phyloP scores from a whole-genome alignment of 352 stramenopile species.

The Globisporangium yorkense region DNA sequence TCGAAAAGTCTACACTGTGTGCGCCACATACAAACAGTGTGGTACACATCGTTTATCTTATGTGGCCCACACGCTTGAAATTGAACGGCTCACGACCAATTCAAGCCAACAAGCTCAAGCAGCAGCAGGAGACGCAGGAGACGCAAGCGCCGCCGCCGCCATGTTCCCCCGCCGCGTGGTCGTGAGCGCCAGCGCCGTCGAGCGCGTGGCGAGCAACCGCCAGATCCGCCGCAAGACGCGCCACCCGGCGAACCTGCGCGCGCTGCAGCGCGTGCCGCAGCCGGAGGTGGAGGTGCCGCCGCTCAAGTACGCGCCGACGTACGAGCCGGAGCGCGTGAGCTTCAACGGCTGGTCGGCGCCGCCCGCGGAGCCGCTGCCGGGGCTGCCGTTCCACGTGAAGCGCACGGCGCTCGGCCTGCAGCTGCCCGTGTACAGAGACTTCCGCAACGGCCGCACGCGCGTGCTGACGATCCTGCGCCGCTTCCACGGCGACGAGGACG shows the following conservation, averaged over 20 bases:
- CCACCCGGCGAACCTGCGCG: slow-evolving; percentile 66
- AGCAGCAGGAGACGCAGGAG: slow-evolving; percentile 11
- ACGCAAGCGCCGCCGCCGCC: neutral
- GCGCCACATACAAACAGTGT: too few relatives aligned
- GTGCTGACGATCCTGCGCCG: slow-evolving; percentile 82
- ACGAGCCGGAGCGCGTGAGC: slow-evolving; percentile 75
- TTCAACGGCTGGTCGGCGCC: slow-evolving; percentile 86
- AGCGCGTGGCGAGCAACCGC: slow-evolving; percentile 79
- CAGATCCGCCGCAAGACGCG: slow-evolving; percentile 81
- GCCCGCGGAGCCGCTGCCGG: slow-evolving; percentile 50
- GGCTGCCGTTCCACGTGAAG: slow-evolving; percentile 75
- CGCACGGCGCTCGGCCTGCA: slow-evolving; percentile 73
- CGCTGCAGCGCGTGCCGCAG: slow-evolving; percentile 56
- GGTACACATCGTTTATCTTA: too few relatives aligned
- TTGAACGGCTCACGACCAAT: neutral
- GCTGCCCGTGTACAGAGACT: slow-evolving; percentile 85
- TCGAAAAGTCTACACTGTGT: too few relatives aligned
- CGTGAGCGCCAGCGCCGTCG: slow-evolving; percentile 33
- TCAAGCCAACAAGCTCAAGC: slow-evolving; percentile 1
- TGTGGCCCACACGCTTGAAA: too few relatives aligned
- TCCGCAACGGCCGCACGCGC: slow-evolving; percentile 79
- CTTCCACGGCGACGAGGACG: slow-evolving; percentile 75
- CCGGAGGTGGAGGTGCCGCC: slow-evolving; percentile 46
- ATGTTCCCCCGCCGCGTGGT: slow-evolving; percentile 68
- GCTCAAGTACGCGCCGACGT: slow-evolving; percentile 81